Evolutionary conservation across 768 basidiomycete species (phyloP).

Genomic region (Leccinum boreale): DNA sequence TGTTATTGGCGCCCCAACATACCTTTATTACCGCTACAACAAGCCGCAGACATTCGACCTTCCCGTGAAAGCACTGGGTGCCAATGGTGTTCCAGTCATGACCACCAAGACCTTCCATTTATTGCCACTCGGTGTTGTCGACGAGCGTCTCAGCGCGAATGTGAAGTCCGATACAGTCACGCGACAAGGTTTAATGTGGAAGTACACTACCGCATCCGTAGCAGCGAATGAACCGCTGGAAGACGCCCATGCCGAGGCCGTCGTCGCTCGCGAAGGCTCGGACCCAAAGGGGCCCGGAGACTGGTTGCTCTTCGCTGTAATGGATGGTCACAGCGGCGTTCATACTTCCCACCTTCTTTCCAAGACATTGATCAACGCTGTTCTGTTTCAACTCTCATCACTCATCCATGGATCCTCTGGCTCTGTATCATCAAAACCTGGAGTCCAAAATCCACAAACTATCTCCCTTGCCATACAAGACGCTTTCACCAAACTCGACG

Average conservation of each 20-base stretch:
- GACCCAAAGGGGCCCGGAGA: slow-evolving; percentile 63
- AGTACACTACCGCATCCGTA: slow-evolving; percentile 73
- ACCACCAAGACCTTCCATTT: slow-evolving; percentile 51
- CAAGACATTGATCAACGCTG: slow-evolving; percentile 78
- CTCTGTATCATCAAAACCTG: slow-evolving; percentile 36
- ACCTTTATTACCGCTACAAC: slow-evolving; percentile 51
- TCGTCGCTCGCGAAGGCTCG: slow-evolving; percentile 61
- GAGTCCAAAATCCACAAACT: slow-evolving; percentile 45
- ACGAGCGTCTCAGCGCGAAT: slow-evolving; percentile 56
- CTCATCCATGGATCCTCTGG: slow-evolving; percentile 38
- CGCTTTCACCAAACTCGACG: slow-evolving; percentile 82
- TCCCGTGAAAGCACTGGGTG: slow-evolving; percentile 46
- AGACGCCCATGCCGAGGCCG: slow-evolving; percentile 73
- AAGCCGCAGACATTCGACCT: slow-evolving; percentile 57
- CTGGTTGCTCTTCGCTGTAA: slow-evolving; percentile 80
- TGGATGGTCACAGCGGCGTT: slow-evolving; percentile 88
- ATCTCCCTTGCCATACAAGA: slow-evolving; percentile 65
- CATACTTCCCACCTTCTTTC: slow-evolving; percentile 84
- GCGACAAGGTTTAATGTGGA: slow-evolving; percentile 64
- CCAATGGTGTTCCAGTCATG: slow-evolving; percentile 62
- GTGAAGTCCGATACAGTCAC: slow-evolving; percentile 44
- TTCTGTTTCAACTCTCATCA: slow-evolving; percentile 68
- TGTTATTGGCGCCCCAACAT: slow-evolving; percentile 55
- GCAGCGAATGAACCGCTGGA: slow-evolving; percentile 90
- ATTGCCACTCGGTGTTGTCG: slow-evolving; percentile 51